A percentile compares a stretch with the other conserved stretches of the same genome.
phyloP scores from a whole-genome alignment of 2,329 filamentous ascomycete genomes.

The Apiospora sp. region DNA sequence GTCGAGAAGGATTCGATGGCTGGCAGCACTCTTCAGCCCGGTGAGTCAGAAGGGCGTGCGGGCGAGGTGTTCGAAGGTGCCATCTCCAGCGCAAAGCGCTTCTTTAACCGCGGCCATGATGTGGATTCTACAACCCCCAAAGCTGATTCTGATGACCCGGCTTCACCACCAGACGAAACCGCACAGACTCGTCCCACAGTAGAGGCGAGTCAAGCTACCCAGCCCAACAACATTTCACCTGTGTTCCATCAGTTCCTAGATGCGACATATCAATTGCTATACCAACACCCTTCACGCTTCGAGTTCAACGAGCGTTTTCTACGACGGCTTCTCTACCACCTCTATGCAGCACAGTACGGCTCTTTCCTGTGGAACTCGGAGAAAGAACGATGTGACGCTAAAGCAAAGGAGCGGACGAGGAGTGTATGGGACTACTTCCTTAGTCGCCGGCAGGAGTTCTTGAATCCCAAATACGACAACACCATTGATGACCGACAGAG shows the following conservation, averaged over 20 bases:
- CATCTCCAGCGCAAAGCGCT: constrained; percentile 82
- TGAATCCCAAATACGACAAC: constrained; percentile 80
- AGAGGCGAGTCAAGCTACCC: constrained; percentile 72
- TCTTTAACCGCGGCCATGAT: constrained; percentile 81
- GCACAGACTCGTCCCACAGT: constrained; percentile 46
- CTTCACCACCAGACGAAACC: constrained; percentile 40
- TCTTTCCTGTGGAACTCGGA: constrained; percentile 97
- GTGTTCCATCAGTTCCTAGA: constrained; percentile 99
- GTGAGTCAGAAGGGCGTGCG: constrained; percentile 66
- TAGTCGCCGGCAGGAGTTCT: constrained; percentile 79
- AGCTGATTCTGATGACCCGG: constrained; percentile 49
- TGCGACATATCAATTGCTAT: constrained; percentile 87
- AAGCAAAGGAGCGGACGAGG: constrained; percentile 74
- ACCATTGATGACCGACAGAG: constrained; percentile 80
- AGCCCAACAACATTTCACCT: constrained; percentile 89
- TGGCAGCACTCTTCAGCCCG: constrained; percentile 68
- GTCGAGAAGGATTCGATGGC: constrained; percentile 82
- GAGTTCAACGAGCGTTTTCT: constrained; percentile 97
- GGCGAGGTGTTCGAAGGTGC: constrained; percentile 86
- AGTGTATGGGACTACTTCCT: constrained; percentile 98
- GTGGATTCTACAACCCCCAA: constrained; percentile 62
- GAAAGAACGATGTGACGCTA: constrained; percentile 79
- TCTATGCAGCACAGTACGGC: constrained; percentile 95
- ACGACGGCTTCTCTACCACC: constrained; percentile 86
- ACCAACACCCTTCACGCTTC: constrained; percentile 87